Evolutionary conservation across 2,329 filamentous ascomycete species (phyloP), one percentile per base, ranked within the genome.

Genomic region (Exophiala lecanii-corni): DNA sequence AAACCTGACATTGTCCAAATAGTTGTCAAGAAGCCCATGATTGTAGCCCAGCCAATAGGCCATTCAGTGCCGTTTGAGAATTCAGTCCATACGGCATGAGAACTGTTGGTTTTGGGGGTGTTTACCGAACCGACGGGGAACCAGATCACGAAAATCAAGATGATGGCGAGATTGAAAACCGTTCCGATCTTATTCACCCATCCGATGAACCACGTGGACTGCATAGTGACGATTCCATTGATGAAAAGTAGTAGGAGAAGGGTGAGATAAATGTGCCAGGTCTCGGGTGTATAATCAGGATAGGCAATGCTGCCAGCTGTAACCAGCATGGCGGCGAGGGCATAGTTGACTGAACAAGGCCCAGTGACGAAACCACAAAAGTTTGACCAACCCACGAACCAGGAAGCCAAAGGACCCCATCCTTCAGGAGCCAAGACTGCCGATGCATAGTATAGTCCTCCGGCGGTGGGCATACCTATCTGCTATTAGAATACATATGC

Each of bases 21-120:
- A 5, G 71, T 56, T 16, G 67, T 67, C 5, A 73, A 50, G 31
- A 71, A 72, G 25, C 68, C 64, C 30, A 72, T 57, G 0, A 72
- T 56, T 12, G 28, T 33, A 2, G 47, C 53, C 51, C 55, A 59
- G 2, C 55, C 57, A 5, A 54, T 58, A 1, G 59, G 59, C 59
- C 59, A 62, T 23, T 60, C 55, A 4, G 59, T 61, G 1, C 59
- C 59, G 41, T 60, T 57, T n/a, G 43, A 34, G 23, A 56, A 54
- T 16, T 26, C 36, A 4, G 47, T 51, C 54, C 54, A 56, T 6
- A 55, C 47, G 3, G 30, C 53, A 9, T 58, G 60, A 17, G 62
- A 62, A 4, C 69, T 59, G 30, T 70, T 53, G 26, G 56, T 57
- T 39, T 59, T 60, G 17, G 59, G 59, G 7, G 35, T 40, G 36